Evolutionary conservation across 148 eudicot species (phyloP), one percentile per base, ranked within the genome.

Genomic region (Limonium bicolor): DNA sequence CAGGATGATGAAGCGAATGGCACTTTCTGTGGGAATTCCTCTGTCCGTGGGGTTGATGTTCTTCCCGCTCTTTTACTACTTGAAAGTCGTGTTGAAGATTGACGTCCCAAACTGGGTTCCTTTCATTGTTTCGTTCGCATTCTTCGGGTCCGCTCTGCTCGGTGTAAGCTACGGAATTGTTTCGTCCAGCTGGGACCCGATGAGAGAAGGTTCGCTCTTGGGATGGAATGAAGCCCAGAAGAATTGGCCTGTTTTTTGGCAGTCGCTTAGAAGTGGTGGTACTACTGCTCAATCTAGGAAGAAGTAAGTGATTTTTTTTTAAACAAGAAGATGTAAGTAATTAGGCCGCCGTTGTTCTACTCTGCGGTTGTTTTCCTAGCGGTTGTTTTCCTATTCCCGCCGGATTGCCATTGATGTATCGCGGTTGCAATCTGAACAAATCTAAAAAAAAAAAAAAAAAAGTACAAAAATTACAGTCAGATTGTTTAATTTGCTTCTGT

Each of bases 81-180:
- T 84, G 33, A 90, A 90, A 39, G 87, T 80, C 41, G 87, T 71
- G 34, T 59, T 84, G 59, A 90, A 84, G 52, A 61, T 90, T 20
- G 97, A 90, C 56, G 85, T 90, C 36, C 97, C 97, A 16, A 77
- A 68, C 24, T 90, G 95, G 94, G 72, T 88, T 20, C 97, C 95
- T 38, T 68, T 84, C 51, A 74, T 84, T 17, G 95, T 84, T 52
- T 90, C 97, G 0, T 90, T 83, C 27, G 5, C 75, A 61, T 90
- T 90, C 70, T 90, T 84, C 56, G 97, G 97, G 46, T 59, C 82
- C 6, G 95, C 97, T 21, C 82, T 88, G 20, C 35, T 70, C 49
- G 97, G 97, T 42, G 77, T 90, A 3, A 90, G 85, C 58, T 90
- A 90, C 67, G 99, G 93, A 60, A 90, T 90, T 56, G 99, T 90